These are phyloP conservation scores for Paraconiothyrium brasiliense DNA, from an alignment of 2,329 filamentous ascomycete species.

Conservation along the genomic window DNA sequence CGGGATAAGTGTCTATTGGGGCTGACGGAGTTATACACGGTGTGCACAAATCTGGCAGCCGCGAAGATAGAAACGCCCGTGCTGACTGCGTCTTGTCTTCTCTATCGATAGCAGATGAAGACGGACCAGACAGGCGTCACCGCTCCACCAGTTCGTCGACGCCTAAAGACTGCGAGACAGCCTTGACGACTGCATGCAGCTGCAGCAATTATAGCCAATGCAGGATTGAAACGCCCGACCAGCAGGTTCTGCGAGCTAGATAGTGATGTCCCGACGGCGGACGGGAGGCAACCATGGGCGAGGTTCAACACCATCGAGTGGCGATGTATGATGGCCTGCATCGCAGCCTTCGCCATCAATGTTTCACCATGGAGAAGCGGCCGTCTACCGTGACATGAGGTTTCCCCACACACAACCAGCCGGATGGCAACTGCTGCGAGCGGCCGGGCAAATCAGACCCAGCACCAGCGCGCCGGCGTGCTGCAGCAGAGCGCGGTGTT, in stretches of 20 bases:
- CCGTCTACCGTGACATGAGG: slow-evolving; percentile 27
- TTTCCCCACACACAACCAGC: slow-evolving; percentile 34
- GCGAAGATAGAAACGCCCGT: slow-evolving; percentile 25
- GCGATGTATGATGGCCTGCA: slow-evolving; percentile 34
- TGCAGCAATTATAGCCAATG: slow-evolving; percentile 21
- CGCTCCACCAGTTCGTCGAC: not conserved
- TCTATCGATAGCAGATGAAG: slow-evolving; percentile 13
- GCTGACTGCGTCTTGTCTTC: slow-evolving; percentile 23
- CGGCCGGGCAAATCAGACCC: slow-evolving; percentile 45
- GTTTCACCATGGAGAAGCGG: slow-evolving; percentile 46
- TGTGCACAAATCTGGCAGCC: slow-evolving; percentile 39
- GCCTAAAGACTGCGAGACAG: slow-evolving; percentile 20
- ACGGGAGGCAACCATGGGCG: slow-evolving; percentile 33
- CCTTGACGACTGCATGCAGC: slow-evolving; percentile 27
- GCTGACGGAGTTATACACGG: slow-evolving; percentile 44
- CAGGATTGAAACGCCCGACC: slow-evolving; percentile 39
- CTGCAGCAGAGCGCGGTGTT: slow-evolving; percentile 39
- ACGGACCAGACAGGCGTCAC: slow-evolving; percentile 15
- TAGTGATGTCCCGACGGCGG: slow-evolving; percentile 19
- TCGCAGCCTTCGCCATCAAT: slow-evolving; percentile 30
- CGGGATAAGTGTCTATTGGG: slow-evolving; percentile 41
- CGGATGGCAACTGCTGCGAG: slow-evolving; percentile 30
- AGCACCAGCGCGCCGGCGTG: slow-evolving; percentile 26
- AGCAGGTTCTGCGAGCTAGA: slow-evolving; percentile 23
- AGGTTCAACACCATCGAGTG: slow-evolving; percentile 26